Conservation (phyloP, 2,329 filamentous ascomycete genomes). For the Ceratocystis lukuohia region DNA sequence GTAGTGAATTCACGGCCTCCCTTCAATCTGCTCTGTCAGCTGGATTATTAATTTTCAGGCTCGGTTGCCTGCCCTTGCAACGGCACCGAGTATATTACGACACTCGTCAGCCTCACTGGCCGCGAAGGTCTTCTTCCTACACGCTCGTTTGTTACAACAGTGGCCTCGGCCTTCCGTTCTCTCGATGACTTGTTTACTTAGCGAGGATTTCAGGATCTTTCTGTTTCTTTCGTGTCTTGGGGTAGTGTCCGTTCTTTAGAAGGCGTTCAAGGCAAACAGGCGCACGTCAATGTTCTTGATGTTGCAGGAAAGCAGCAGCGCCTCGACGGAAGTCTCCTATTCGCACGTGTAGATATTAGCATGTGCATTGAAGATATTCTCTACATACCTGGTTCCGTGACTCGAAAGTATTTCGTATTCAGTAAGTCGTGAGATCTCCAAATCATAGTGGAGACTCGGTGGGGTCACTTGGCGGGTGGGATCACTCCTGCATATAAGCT, state of each 20-base stretch:
- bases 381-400: too few species aligned
- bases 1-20: conserved; percentile 16
- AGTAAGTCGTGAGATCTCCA: neutral
- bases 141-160: neutral
- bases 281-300: neutral
- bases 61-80: neutral
- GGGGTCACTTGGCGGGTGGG: neutral
- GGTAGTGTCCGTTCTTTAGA: conserved; percentile 8
- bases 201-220: conserved; percentile 1
- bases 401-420: neutral
- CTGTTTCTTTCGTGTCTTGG: neutral
- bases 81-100: neutral
- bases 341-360: neutral
- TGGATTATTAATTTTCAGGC: neutral
- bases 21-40: neutral
- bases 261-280: conserved; percentile 5
- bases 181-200: neutral
- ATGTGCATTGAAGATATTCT: neutral
- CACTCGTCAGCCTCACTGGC: neutral
- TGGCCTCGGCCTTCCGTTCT: neutral
- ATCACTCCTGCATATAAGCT: neutral
- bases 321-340: neutral
- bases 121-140: neutral
- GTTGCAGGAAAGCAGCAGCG: neutral
- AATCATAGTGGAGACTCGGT: neutral